Percentiles rank a stretch among this genome's conserved stretches.
Conservation (phyloP, 2,329 filamentous ascomycete species). For the Hirsutella rhossiliensis region DNA sequence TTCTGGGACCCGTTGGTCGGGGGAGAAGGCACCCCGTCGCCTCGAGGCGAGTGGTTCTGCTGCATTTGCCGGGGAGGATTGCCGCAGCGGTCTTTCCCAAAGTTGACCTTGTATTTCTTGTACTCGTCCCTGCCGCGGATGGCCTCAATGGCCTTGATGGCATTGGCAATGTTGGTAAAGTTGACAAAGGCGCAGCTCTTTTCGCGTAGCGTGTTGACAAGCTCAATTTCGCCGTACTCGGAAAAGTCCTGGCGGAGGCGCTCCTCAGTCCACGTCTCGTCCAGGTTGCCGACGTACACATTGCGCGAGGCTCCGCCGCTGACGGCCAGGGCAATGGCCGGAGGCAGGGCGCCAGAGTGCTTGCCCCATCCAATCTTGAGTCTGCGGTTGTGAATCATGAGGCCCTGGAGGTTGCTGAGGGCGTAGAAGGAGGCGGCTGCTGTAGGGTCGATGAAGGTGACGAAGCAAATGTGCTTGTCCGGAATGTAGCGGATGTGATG, state of each 20-base stretch:
- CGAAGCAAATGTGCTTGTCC: slow-evolving; percentile 99
- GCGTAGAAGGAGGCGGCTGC: slow-evolving; percentile 97
- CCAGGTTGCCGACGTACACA: slow-evolving; percentile 94
- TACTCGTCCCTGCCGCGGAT: slow-evolving; percentile 93
- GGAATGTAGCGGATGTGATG: slow-evolving; percentile 99
- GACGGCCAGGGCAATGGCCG: slow-evolving; percentile 89
- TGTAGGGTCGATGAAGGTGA: slow-evolving; percentile 97
- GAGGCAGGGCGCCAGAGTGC: slow-evolving; percentile 90
- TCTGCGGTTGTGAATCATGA: slow-evolving; percentile 98
- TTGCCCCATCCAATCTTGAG: slow-evolving; percentile 99
- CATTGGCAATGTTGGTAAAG: slow-evolving; percentile 99
- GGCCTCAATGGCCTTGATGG: slow-evolving; percentile 97
- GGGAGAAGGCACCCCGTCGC: slow-evolving; percentile 46
- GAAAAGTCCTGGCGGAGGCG: slow-evolving; percentile 92
- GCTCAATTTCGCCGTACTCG: slow-evolving; percentile 93
- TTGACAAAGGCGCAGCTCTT: slow-evolving; percentile 99
- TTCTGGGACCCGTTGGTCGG: slow-evolving; percentile 48
- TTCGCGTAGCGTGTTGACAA: slow-evolving; percentile 91
- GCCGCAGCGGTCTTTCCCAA: slow-evolving; percentile 95
- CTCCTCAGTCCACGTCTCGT: slow-evolving; percentile 96
- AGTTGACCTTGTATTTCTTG: slow-evolving; percentile 98
- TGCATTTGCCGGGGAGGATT: slow-evolving; percentile 86
- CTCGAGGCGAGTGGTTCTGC: slow-evolving; percentile 54
- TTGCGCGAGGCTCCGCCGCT: slow-evolving; percentile 96
- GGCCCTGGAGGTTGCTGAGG: slow-evolving; percentile 87